Base-by-base conservation (phyloP, 306 rosid species). In the Lupinus albus region DNA sequence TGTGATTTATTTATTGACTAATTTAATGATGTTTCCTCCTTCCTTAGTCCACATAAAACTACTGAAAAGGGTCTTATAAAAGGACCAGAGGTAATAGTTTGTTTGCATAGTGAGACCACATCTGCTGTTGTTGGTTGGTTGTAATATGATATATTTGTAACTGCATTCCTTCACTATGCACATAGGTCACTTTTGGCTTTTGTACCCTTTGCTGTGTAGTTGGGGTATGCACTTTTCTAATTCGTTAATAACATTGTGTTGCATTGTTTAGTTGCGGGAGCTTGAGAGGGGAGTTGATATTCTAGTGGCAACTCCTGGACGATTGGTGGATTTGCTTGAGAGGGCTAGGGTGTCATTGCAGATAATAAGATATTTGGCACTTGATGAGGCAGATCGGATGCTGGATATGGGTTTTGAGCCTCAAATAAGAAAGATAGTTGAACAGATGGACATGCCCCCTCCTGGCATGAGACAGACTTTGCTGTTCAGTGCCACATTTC, bases 361-460 rank as follows among this genome's bases (percentile, higher is more conserved):
- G 82, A 84, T 84, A 92, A 79, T 82, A 73, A 76, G 72, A 60
- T 87, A 90, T 72, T 76, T 90, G 80, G 97, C 95, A 18, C 88
- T 90, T 67, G 97, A 90, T 47, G 97, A 90, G 83, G 97, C 97
- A 46, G 95, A 90, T 76, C 81, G 97, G 71, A 90, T 90, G 97
- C 85, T 90, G 76, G 97, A 90, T 74, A 90, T 90, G 97, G 97
- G 97, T 62, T 90, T 90, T 79, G 97, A 90, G 80, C 97, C 97
- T 75, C 95, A 90, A 82, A 90, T 90, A 46, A 86, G 96, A 68
- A 87, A 84, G 66, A 87, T 90, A 41, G 96, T 90, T 68, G 84
- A 90, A 42, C 89, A 90, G 79, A 84, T 85, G 90, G 96, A 87
- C 80, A 90, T 90, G 96, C 96, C 96, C 78, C 89, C 84, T 11